Conservation (phyloP, 257 asterid genomes). For the Jasminum sambac region DNA sequence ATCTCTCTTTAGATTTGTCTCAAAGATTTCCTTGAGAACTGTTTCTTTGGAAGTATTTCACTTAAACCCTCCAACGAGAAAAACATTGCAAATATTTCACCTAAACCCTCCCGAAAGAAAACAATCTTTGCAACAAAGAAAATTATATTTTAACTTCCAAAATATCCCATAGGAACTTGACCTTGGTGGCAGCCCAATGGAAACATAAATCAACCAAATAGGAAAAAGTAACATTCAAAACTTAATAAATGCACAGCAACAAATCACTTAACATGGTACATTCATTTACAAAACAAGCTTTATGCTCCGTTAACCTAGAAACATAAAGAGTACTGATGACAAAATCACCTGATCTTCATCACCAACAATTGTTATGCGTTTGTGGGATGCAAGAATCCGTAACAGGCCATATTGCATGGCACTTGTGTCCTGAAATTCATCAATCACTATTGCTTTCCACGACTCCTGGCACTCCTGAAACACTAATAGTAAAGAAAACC, state of each 20-base stretch:
- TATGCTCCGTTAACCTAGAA: constrained; percentile 13
- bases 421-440: constrained; percentile 99
- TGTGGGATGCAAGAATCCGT: constrained; percentile 73
- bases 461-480: constrained; percentile 69
- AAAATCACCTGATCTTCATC: constrained; percentile 93
- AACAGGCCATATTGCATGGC: constrained; percentile 78
- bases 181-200: neutral
- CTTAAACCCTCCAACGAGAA: neutral
- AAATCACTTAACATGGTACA: neutral
- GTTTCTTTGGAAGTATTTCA: neutral
- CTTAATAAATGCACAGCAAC: neutral
- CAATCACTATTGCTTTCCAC: constrained; percentile 85
- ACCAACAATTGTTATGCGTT: constrained; percentile 84
- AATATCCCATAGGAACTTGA: neutral
- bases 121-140: neutral
- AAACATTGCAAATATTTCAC: neutral
- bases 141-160: neutral
- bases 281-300: neutral
- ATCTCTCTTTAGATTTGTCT: neutral
- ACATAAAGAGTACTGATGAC: constrained; percentile 18
- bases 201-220: neutral
- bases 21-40: neutral
- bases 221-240: neutral
- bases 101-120: neutral
- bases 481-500: constrained; percentile 40